phyloP scores from a whole-genome alignment of 768 basidiomycete species.

The Tremella mesenterica region DNA sequence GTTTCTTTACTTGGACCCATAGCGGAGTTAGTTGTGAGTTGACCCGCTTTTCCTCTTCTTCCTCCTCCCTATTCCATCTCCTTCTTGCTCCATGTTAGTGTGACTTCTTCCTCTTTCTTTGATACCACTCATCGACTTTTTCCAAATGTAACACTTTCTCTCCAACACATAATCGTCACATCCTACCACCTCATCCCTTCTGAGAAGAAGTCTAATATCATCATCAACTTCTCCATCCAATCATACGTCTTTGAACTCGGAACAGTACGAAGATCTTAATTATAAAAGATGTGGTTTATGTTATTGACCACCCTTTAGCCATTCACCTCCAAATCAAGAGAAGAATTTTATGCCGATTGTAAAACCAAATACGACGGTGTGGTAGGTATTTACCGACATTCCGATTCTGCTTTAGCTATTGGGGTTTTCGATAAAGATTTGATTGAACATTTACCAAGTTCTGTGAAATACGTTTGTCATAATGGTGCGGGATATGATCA shows the following conservation, averaged over 20 bases:
- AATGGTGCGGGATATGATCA: constrained; percentile 74
- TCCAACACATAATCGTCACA: neutral
- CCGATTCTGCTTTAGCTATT: constrained; percentile 56
- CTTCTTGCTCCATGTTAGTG: neutral
- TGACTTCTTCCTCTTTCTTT: neutral
- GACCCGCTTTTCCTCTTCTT: neutral
- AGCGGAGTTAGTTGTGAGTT: constrained; percentile 67
- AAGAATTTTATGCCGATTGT: constrained; percentile 61
- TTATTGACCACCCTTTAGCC: constrained; percentile 47
- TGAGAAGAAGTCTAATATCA: neutral
- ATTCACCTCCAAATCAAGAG: constrained; percentile 56
- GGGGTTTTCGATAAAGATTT: constrained; percentile 75
- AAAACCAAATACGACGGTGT: constrained; percentile 64
- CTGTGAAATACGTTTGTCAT: constrained; percentile 78
- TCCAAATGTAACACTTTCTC: neutral
- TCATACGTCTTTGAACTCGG: no score
- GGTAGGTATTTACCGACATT: constrained; percentile 66
- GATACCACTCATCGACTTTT: neutral
- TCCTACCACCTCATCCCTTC: neutral
- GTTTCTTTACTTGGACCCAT: constrained; percentile 57
- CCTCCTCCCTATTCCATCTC: neutral
- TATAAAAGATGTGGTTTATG: no score
- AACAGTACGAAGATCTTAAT: no score
- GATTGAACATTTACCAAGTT: constrained; percentile 57
- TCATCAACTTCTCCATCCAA: no score